Evolutionary conservation across 331 rosid species (phyloP), one percentile per base, ranked within the genome.

Genomic region (Dryas integrifolia): DNA sequence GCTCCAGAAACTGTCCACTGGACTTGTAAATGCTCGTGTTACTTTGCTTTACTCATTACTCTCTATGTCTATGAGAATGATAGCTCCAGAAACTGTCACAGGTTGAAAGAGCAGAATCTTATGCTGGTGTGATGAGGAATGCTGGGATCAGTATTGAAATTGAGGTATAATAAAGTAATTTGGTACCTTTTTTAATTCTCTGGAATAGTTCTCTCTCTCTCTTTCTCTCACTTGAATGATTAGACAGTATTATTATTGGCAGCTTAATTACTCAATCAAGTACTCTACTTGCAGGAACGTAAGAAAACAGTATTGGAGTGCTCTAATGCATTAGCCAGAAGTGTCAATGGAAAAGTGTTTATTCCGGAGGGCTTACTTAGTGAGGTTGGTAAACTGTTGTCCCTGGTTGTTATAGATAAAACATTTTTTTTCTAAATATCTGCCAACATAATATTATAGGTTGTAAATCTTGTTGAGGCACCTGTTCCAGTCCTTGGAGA

Each of bases 401-500:
- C 56, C 82, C 68, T 60, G 46, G 64, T 76, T 79, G 49, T 69
- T 70, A 56, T 13, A 46, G 4, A 16, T 47, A 7, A 49, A 44
- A 48, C 10, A 72, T 16, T 45, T 62, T 72, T 55, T 55, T 14
- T 30, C 15, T 55, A 50, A 18, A 51, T 41, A 26, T 58, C 3
- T 57, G 51, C 46, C 57, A 41, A 14, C 62, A 72, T 77, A 48
- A 57, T 65, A 67, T 58, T 69, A 51, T 80, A 94, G 98, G 97
- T 94, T 79, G 91, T 82, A 70, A 94, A 94, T 91, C 96, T 91
- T 73, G 95, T 94, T 66, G 98, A 94, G 86, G 89, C 92, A 16
- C 98, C 98, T 79, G 78, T 86, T 79, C 89, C 98, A 18, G 88
- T 94, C 71, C 94, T 94, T 69, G 96, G 98, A 74, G 88, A 86